Evolutionary conservation across 148 eudicot species (phyloP).

Genomic region (Heliamphora exappendiculata): DNA sequence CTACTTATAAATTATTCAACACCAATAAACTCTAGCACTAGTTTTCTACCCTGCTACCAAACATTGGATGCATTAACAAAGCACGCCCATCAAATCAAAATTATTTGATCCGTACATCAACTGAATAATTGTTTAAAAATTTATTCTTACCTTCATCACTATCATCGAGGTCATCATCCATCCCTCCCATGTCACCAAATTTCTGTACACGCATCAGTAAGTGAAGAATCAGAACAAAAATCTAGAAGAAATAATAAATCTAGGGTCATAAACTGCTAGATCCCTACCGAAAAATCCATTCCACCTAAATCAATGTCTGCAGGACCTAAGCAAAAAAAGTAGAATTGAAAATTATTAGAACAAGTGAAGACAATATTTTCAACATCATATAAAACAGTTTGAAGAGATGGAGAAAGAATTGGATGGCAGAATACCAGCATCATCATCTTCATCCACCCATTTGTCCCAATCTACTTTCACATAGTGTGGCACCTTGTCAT

Average conservation of each 20-base stretch:
- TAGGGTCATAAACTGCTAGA: neutral
- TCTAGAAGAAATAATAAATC: neutral
- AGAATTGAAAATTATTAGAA: neutral
- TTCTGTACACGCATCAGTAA: neutral
- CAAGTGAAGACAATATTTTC: neutral
- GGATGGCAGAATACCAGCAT: constrained; percentile 24
- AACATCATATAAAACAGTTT: neutral
- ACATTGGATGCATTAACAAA: neutral
- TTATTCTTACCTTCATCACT: constrained; percentile 57
- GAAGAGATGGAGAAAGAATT: neutral
- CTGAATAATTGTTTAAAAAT: neutral
- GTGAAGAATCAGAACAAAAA: neutral
- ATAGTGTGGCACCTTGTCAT: constrained; percentile 74
- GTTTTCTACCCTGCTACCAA: neutral
- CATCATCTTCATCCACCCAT: constrained; percentile 98
- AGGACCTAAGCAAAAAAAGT: constrained; percentile 35
- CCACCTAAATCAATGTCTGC: constrained; percentile 71
- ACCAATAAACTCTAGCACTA: neutral
- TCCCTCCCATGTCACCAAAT: constrained; percentile 31
- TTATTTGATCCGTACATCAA: neutral
- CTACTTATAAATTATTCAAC: neutral
- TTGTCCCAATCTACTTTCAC: constrained; percentile 99
- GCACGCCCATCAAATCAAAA: neutral
- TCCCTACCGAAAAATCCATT: constrained; percentile 93
- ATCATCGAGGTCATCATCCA: constrained; percentile 62